These are phyloP conservation scores for Colletotrichum sp. DNA, from an alignment of 2,329 filamentous ascomycete species.

Conservation along the genomic window DNA sequence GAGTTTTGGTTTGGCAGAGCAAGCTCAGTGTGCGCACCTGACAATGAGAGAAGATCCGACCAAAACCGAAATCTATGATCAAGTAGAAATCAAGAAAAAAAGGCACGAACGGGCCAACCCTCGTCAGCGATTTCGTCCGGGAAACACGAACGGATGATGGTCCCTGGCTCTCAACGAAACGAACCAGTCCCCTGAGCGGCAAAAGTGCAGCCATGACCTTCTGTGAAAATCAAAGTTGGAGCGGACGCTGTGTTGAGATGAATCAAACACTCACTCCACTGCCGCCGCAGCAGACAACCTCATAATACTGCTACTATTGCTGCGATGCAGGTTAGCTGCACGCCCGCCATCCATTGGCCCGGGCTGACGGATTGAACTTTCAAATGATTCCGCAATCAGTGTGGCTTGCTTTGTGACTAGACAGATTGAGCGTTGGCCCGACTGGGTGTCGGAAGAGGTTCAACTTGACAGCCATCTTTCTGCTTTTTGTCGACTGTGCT, in stretches of 20 bases:
- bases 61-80: background rate
- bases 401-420: background rate
- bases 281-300: background rate
- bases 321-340: constrained; percentile 1
- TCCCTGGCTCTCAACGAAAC: background rate
- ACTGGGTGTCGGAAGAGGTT: background rate
- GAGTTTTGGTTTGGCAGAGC: background rate
- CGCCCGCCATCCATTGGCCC: background rate
- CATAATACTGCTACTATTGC: background rate
- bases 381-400: background rate
- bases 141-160: background rate
- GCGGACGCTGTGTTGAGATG: background rate
- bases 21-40: background rate
- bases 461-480: background rate
- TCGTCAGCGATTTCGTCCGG: background rate
- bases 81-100: background rate
- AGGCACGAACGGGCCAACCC: constrained; percentile 1
- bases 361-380: background rate
- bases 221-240: background rate
- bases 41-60: background rate
- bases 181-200: background rate
- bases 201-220: background rate
- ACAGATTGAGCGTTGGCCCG: background rate
- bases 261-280: background rate
- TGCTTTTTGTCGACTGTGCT: background rate